Base-by-base conservation (phyloP, 371 early-diverging fungal species). In the Mucor racemosus region DNA sequence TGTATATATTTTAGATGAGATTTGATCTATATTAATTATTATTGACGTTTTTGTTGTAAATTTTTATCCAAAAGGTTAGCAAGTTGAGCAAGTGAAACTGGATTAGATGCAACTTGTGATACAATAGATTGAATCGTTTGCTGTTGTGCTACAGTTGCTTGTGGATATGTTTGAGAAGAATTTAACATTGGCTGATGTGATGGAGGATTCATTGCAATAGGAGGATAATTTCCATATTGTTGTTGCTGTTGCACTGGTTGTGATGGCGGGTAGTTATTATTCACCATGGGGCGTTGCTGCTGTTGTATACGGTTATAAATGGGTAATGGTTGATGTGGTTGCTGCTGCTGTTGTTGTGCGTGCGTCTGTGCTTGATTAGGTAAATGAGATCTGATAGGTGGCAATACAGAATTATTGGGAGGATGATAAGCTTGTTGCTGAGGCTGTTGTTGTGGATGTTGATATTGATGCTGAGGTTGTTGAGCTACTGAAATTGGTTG, bases 121-220 rank as follows among this genome's bases (percentile, higher is more conserved):
- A 50, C 50, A 26, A 50, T 50, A 26, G 50, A 50, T 50, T 50
- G 50, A 7, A 50, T 50, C 7, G 50, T 50, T 50, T 50, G 50
- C 50, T 50, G 50, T 26, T 50, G 50, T 50, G 50, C n/a, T 26
- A 21, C 50, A 50, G 50, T 50, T 26, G 50, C 50, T 50, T 50
- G 50, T 7, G 50, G 50, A 50, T 50, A 50, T 50, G 50, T 9
- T 26, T 50, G 50, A 21, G 50, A 7, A 50, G 50, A 3, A 9
- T 26, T 50, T 11, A 50, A 11, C 19, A 50, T 17, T 10, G 50
- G 50, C 50, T 50, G 42, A 10, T 15, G 42, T 41, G 50, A 50
- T 50, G 50, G 17, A 10, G 21, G 50, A 6, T 17, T 17, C 44
- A 17, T 44, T 17, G 50, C 50, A 50, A 26, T 26, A 26, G 50